Conservation (phyloP, 1,284 basidiomycete genomes). For the Garcileccinum viscosum region DNA sequence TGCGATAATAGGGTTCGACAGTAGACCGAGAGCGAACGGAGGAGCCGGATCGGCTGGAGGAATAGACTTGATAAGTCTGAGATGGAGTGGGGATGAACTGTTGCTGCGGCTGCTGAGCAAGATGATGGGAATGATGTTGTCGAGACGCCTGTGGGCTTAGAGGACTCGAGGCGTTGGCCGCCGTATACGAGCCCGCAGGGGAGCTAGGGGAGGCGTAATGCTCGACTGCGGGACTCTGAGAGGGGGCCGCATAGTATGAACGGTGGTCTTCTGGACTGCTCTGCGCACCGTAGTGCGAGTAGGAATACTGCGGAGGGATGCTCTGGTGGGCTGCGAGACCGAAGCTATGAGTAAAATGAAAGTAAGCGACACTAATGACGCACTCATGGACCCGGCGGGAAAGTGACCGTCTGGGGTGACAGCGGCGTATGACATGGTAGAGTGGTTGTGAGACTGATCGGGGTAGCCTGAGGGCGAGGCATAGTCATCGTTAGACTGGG, state of each 20-base stretch:
- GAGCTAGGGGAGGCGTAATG: conserved; percentile 32
- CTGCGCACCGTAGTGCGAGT: conserved; percentile 30
- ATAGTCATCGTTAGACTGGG: conserved; percentile 32
- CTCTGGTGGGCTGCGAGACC: conserved; percentile 29
- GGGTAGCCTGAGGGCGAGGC: conserved; percentile 28
- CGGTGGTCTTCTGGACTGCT: conserved; percentile 31
- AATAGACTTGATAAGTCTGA: conserved; percentile 51
- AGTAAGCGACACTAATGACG: conserved; percentile 9
- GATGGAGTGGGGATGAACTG: conserved; percentile 63
- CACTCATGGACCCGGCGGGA: conserved; percentile 35
- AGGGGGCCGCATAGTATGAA: conserved; percentile 32
- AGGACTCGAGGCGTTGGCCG: conserved; percentile 35
- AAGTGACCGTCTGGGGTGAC: conserved; percentile 27
- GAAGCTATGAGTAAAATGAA: conserved; percentile 15
- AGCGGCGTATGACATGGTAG: conserved; percentile 34
- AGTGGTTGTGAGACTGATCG: conserved; percentile 33
- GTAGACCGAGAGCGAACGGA: conserved; percentile 36
- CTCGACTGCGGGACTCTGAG: conserved; percentile 24
- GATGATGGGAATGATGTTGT: conserved; percentile 39
- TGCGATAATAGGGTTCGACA: conserved; percentile 46
- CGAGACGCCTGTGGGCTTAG: conserved; percentile 37
- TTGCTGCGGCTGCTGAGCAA: conserved; percentile 29
- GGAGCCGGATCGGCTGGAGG: conserved; percentile 39
- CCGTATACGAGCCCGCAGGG: conserved; percentile 28
- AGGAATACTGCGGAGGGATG: conserved; percentile 26